Base-by-base conservation (phyloP, 495 filamentous ascomycete genomes). In the Xylaria curta region DNA sequence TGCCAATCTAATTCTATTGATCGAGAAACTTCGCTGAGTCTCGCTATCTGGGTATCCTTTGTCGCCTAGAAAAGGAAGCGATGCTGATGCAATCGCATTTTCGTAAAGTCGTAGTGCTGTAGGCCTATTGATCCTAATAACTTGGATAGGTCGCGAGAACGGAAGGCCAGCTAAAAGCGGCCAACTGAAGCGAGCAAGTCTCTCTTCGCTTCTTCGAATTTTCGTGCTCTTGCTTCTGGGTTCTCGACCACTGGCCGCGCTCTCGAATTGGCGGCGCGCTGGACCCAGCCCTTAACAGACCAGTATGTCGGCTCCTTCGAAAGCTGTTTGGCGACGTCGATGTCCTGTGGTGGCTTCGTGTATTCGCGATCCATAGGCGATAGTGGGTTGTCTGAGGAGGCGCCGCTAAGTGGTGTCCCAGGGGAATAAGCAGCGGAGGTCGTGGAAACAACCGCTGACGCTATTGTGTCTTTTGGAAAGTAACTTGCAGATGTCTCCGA, bases 251-350 rank as follows among this genome's bases (percentile, higher is more conserved):
- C 38, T 26, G 68, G 69, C 69, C 44, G 47, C 7, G 12, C 65
- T 5, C 46, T 24, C 24, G 42, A 69, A 51, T 67, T 70, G 13
- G 76, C 74, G 3, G 76, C 79, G 62, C 81, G 78, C 77, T 81
- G 80, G 44, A 83, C 74, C 46, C 78, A 82, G 75, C 83, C 76
- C 59, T 76, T 47, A n/a, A 84, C 73, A 17, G 80, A 80, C 66
- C 77, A 78, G 72, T 77, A 79, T 47, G 69, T 68, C 0, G 83
- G 83, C 71, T 75, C 60, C 42, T 78, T 80, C 7, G 81, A 78
- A 19, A 86, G 80, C 51, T 84, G 77, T 70, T 80, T 76, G 40
- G 80, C 82, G 47, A 86, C 71, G 56, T 77, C 79, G 21, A 81
- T 64, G 60, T 84, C 81, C 4, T 70, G 53, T 0, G 59, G 42